These are phyloP conservation scores for Coemansia furcata DNA, from an alignment of 192 early-diverging fungal species.

Conservation along the genomic window DNA sequence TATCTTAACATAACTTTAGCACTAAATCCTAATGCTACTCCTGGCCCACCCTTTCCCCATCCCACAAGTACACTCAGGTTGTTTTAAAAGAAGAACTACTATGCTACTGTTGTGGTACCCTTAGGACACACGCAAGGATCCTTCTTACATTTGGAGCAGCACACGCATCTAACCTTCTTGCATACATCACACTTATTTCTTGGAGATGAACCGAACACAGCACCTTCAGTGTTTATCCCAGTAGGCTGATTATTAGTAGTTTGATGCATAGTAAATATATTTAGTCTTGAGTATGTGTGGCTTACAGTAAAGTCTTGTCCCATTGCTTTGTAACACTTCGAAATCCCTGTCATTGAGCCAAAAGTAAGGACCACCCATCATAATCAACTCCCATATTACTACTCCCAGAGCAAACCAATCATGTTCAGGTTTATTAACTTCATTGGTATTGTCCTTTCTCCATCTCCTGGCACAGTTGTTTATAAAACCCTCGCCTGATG, in stretches of 20 bases:
- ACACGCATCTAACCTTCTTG: neutral
- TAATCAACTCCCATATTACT: neutral
- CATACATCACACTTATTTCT: neutral
- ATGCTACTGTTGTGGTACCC: neutral
- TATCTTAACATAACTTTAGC: too few relatives aligned
- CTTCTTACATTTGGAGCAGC: neutral
- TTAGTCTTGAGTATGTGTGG: neutral
- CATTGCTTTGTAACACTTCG: neutral
- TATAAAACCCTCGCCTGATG: neutral
- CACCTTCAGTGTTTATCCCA: neutral
- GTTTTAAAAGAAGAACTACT: too few relatives aligned
- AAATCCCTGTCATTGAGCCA: neutral
- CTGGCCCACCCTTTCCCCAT: too few relatives aligned
- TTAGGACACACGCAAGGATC: neutral
- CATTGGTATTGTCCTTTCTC: neutral
- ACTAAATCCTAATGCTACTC: too few relatives aligned
- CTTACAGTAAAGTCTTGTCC: neutral
- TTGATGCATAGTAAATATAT: neutral
- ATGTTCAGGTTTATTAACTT: neutral
- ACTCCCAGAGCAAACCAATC: neutral
- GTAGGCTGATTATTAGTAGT: neutral
- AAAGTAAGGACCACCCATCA: neutral
- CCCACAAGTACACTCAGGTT: too few relatives aligned
- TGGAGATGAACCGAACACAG: neutral
- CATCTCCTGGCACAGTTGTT: neutral